Percentiles rank a stretch among this genome's conserved stretches.
phyloP scores from a whole-genome alignment of 345 rosid species.

The Salix viminalis region DNA sequence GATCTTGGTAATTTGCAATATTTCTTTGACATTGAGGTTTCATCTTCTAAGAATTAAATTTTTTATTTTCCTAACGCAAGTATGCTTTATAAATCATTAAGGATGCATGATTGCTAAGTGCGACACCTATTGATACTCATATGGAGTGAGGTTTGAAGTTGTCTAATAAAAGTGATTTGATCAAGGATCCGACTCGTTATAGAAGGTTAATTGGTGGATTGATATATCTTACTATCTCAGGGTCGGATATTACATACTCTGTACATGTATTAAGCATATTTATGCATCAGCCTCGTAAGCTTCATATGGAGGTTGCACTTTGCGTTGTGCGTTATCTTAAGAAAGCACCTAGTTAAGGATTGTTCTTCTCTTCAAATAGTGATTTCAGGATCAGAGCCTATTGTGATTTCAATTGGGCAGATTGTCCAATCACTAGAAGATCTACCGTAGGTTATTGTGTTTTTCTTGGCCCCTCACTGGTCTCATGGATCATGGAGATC shows the following conservation, averaged over 20 bases:
- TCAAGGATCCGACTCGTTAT: background rate
- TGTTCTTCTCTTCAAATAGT: background rate
- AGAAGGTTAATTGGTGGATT: background rate
- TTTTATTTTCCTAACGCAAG: background rate
- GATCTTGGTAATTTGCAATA: conserved; percentile 1
- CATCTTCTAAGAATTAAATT: background rate
- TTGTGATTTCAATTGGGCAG: background rate
- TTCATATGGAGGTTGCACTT: background rate
- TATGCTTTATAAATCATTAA: conserved; percentile 1
- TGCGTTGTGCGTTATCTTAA: background rate
- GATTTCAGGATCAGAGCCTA: background rate
- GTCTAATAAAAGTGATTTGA: background rate
- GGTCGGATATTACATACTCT: background rate
- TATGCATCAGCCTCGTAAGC: background rate
- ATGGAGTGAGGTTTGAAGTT: background rate
- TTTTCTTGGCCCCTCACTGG: background rate
- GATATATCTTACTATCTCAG: conserved; percentile 10
- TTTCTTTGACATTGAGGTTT: background rate
- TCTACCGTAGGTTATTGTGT: background rate
- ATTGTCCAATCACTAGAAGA: background rate
- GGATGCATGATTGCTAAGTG: background rate
- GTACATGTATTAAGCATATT: background rate
- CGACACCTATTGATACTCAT: background rate
- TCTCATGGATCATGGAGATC: background rate
- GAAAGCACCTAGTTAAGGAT: background rate